Conservation (phyloP, 345 rosid species). For the Eucalyptus cloeziana region DNA sequence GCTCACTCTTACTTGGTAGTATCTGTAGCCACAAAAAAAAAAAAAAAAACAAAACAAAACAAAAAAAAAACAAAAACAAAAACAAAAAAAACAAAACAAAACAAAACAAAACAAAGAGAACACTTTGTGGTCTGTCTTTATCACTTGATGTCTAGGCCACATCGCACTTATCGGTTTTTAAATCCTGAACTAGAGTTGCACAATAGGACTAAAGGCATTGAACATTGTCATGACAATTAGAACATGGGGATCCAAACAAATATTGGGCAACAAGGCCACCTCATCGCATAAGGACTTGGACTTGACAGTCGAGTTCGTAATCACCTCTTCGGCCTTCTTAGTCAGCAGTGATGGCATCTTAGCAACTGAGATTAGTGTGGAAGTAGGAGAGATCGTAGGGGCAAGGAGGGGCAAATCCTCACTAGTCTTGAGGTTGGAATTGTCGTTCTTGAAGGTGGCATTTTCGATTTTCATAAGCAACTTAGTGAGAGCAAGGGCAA, state of each 20-base stretch:
- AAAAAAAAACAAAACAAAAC: too few relatives aligned
- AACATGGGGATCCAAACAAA: background rate
- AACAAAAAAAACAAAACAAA: too few relatives aligned
- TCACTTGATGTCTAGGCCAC: background rate
- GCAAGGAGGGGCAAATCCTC: background rate
- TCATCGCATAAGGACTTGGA: background rate
- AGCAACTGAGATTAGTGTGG: background rate
- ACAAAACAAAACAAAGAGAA: too few relatives aligned
- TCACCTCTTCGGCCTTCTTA: background rate
- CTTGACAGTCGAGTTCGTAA: background rate
- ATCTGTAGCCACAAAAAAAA: accelerated
- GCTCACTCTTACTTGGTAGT: too few relatives aligned
- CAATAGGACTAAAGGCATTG: background rate
- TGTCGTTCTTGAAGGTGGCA: background rate
- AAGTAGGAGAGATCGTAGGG: background rate
- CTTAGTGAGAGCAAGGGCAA: background rate
- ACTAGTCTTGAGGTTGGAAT: background rate
- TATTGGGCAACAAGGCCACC: background rate
- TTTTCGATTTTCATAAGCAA: background rate
- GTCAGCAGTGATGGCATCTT: background rate
- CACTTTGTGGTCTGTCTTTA: too few relatives aligned
- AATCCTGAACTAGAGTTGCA: background rate
- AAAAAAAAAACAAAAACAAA: too few relatives aligned
- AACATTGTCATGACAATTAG: background rate
- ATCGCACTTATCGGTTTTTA: background rate